Evolutionary conservation across 306 rosid genomes (phyloP).

Genomic region (Coriaria nepalensis): DNA sequence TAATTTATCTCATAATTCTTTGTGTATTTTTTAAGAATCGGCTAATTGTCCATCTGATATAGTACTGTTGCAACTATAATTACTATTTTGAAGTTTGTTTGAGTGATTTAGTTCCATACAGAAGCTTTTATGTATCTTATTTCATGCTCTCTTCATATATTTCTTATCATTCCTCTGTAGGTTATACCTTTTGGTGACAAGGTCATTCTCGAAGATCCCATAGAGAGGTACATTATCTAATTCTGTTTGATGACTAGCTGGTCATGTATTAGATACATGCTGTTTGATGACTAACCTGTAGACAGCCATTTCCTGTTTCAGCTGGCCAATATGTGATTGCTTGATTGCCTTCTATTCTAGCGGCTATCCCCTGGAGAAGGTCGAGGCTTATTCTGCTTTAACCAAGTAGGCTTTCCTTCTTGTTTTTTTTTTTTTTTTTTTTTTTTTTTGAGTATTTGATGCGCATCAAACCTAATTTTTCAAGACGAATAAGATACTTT

Average conservation of each 20-base stretch:
- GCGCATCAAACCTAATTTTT: too few species aligned
- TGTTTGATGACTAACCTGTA: constrained; percentile 9
- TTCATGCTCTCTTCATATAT: constrained; percentile 1
- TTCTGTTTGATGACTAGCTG: not conserved
- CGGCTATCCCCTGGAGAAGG: constrained; percentile 90
- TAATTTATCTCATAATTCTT: too few species aligned
- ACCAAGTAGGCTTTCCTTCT: constrained; percentile 63
- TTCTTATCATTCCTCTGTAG: constrained; percentile 26
- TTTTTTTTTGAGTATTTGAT: too few species aligned
- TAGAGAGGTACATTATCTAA: constrained; percentile 60
- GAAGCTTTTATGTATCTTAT: not conserved
- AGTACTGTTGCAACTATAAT: too few species aligned
- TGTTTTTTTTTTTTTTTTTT: constrained; percentile 11
- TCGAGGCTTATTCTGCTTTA: constrained; percentile 82
- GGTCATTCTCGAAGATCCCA: constrained; percentile 73
- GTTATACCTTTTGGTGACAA: constrained; percentile 74
- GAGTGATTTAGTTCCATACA: too few species aligned
- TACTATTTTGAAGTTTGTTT: too few species aligned
- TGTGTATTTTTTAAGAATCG: too few species aligned
- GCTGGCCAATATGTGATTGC: constrained; percentile 96
- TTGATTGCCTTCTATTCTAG: constrained; percentile 89
- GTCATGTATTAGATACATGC: too few species aligned
- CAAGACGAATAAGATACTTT: too few species aligned
- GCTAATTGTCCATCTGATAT: too few species aligned
- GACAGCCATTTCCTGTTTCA: constrained; percentile 29